Base-by-base conservation (phyloP, 192 early-diverging fungal species). In the Podochytrium sp. region DNA sequence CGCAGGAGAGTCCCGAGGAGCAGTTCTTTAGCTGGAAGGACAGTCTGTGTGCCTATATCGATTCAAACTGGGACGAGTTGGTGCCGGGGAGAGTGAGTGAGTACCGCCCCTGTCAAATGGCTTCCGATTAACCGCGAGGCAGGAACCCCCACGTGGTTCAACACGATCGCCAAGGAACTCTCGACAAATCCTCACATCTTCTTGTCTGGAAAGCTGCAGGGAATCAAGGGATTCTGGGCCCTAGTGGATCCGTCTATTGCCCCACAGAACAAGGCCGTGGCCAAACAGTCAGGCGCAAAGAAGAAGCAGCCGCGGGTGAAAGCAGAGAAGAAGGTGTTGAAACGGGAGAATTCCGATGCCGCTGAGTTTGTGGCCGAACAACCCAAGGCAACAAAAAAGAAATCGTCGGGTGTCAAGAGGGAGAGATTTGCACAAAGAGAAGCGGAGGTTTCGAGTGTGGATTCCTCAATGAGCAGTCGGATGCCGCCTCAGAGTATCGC, bases 141-240 rank as follows among this genome's bases (percentile, higher is more conserved):
- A 90, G 89, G 84, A 75, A 86, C 90, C 0, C 84, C 86, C 0
- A 94, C 92, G 0, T 95, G 94, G 94, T 87, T 91, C 38, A 96
- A 96, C 76, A 94, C 92, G 1, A 86, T 96, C 3, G 93, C 92
- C 1, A 92, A 92, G 55, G 88, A 89, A 32, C 71, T 96, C 27
- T 96, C 93, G 3, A 93, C 91, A 7, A 91, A 94, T n/a, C 84
- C 81, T 14, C 76, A 84, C 25, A 81, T 91, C 49, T 95, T 95
- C 56, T 70, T 83, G 20, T 93, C 92, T 6, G 94, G 94, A 35
- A 84, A 69, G 29, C 90, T 34, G 91, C 90, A 25, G 88, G 88
- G 50, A 86, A 91, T 61, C 82, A 90, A 65, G 91, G 93, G 80
- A 90, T 81, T 41, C 18, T 77, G 66, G 66, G 66, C 66, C 14